Base-by-base conservation (phyloP, 2,329 filamentous ascomycete species). In the Verticillium longisporum region DNA sequence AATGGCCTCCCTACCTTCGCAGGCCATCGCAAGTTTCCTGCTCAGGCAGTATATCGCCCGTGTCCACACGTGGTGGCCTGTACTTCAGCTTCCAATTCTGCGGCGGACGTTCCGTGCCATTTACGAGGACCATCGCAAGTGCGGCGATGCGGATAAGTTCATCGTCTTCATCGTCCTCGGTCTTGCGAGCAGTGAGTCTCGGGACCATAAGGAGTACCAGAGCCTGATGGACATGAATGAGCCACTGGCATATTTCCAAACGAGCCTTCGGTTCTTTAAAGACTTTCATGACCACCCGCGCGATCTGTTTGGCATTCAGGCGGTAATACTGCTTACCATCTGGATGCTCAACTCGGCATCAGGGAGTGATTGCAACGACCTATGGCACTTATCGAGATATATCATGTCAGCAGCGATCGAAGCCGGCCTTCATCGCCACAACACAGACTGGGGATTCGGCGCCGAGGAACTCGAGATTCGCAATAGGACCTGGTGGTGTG, bases 11-110 rank as follows among this genome's bases (percentile, higher is more conserved):
- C 60, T 70, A 3, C 68, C 68, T 1, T 65, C 68, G 2, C 63
- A 64, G 14, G 50, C 61, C 2, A 56, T 65, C 5, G 65, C 68
- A 2, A 61, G 56, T 15, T 59, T 61, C 6, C 61, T 68, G 2
- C 37, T 69, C 10, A 34, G 37, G 11, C 60, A 58, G 7, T 69
- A 69, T 34, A 69, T 70, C 33, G 61, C 64, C 26, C 61, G 61
- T 1, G 57, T 69, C n/a, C 68, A 70, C n/a, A 33, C 60, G 2
- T 70, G 68, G 67, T 70, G 68, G 68, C 68, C 68, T 1, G 62
- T 69, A n/a, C 50, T 70, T 2, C 62, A 61, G 14, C 63, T 70
- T n/a, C 66, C 64, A 0, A 26, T 55, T 3, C 56, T 68, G 15
- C 59, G 68, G 31, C n/a, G 54, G 9, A 58, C 55, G 5, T 59